Conservation (phyloP, 768 basidiomycete species). For the Pulveroboletus sp. region DNA sequence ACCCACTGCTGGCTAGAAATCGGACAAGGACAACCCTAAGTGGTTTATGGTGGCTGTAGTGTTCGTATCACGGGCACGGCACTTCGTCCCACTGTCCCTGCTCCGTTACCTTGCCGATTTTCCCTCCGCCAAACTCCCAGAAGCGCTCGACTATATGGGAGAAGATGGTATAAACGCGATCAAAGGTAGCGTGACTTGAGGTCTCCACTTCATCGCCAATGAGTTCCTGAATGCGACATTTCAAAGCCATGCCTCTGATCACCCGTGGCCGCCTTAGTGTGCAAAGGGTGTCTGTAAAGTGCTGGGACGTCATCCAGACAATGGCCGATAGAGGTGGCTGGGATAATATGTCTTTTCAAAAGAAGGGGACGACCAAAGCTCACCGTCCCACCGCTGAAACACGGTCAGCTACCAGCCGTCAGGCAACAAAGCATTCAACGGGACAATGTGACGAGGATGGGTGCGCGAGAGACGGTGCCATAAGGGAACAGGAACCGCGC, state of each 20-base stretch:
- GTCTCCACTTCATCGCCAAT: not conserved
- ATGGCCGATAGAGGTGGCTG: slow-evolving; percentile 78
- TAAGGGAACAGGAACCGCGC: not conserved
- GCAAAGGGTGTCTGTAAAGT: slow-evolving; percentile 63
- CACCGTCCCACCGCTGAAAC: not conserved
- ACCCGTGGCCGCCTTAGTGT: slow-evolving; percentile 83
- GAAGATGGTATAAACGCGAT: slow-evolving; percentile 56
- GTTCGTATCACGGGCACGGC: slow-evolving; percentile 55
- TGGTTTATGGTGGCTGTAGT: slow-evolving; percentile 92
- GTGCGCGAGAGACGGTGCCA: slow-evolving; percentile 1
- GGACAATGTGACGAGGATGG: not conserved
- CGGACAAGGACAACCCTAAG: slow-evolving; percentile 65
- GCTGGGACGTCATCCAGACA: slow-evolving; percentile 57
- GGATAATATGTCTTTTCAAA: slow-evolving; percentile 47
- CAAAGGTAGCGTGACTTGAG: slow-evolving; percentile 44
- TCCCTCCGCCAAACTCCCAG: slow-evolving; percentile 37
- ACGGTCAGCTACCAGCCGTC: not conserved
- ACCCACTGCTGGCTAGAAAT: slow-evolving; percentile 52
- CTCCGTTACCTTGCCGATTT: slow-evolving; percentile 58
- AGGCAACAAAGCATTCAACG: not conserved
- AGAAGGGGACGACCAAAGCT: slow-evolving; percentile 26
- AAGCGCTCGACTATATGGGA: slow-evolving; percentile 63
- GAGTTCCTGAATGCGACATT: slow-evolving; percentile 6
- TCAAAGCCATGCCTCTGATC: slow-evolving; percentile 71
- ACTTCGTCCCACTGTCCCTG: slow-evolving; percentile 77